Evolutionary conservation across 768 basidiomycete genomes (phyloP), one percentile per base, ranked within the genome.

Genomic region (Calocybe gangraenosa): DNA sequence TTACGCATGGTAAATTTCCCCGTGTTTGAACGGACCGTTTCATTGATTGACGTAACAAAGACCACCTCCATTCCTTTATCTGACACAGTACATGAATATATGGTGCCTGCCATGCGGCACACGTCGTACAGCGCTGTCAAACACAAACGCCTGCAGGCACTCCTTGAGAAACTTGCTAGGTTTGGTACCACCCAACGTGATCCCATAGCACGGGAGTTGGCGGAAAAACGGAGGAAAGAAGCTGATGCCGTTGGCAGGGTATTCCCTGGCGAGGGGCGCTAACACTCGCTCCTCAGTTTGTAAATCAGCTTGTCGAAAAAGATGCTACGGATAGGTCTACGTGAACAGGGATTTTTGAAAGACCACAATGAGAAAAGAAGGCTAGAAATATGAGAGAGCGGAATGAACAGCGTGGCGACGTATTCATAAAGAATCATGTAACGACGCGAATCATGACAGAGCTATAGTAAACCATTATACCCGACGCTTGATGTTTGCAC

Each of bases 401-500:
- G 68, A 57, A 61, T 58, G 59, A 62, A 62, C 61, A 66, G 68
- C 57, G 59, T 63, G 67, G 66, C 70, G 71, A 71, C 68, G 71
- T 47, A 78, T 73, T 74, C 75, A 65, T 77, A 65, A 79, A 64
- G 71, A 66, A 75, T 81, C 78, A 69, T 79, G 69, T 72, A 66
- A 69, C 68, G 71, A 73, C 66, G 68, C 73, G 65, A 68, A 70
- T 70, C 73, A 70, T 65, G 65, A 64, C 53, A 55, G 46, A 59
- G 37, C 25, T 5, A n/a, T n/a, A n/a, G n/a, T 58, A 56, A 47
- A 55, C 50, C 55, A 67, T 81, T 81, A 88, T 70, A 74, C 73
- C 66, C 85, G 84, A 65, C 84, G 83, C 72, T 88, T 89, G 73
- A 92, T 86, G 76, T 92, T 92, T 55, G 81, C 78, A 56, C 85